Percentiles rank a stretch among this genome's conserved stretches.
These are phyloP conservation scores for Podaxis sp. DNA, from an alignment of 768 basidiomycete species.

Conservation along the genomic window DNA sequence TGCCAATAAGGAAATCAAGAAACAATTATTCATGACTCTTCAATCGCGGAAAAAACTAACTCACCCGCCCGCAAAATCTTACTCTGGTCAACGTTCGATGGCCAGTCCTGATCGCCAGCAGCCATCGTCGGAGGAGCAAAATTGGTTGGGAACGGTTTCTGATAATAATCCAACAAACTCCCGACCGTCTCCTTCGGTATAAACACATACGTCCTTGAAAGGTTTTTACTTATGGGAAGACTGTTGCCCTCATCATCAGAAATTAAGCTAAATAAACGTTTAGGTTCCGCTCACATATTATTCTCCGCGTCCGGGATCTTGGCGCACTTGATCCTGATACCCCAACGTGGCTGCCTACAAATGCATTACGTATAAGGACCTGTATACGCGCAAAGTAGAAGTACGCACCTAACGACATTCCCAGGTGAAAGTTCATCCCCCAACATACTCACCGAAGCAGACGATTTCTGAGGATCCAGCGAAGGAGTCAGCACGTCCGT, in stretches of 20 bases:
- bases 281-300: constrained; percentile 27
- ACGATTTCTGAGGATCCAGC: constrained; percentile 6
- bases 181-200: constrained; percentile 31
- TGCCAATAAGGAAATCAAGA: constrained; percentile 9
- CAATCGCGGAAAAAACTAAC: neutral
- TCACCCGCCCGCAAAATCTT: constrained; percentile 23
- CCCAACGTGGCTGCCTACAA: constrained; percentile 36
- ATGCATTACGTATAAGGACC: neutral
- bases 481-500: constrained; percentile 22
- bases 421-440: constrained; percentile 1
- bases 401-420: constrained; percentile 19
- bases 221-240: constrained; percentile 9
- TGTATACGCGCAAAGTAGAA: constrained; percentile 11
- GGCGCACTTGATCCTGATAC: constrained; percentile 34
- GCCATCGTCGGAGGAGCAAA: neutral
- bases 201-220: constrained; percentile 30
- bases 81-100: constrained; percentile 21
- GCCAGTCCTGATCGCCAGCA: constrained; percentile 15
- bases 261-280: no score
- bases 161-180: constrained; percentile 30
- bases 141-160: constrained; percentile 25
- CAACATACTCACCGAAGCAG: constrained; percentile 3
- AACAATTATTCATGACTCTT: neutral
- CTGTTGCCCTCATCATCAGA: neutral
- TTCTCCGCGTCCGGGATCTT: constrained; percentile 26